Base-by-base conservation (phyloP, 2,329 filamentous ascomycete genomes). In the Alternaria solani region DNA sequence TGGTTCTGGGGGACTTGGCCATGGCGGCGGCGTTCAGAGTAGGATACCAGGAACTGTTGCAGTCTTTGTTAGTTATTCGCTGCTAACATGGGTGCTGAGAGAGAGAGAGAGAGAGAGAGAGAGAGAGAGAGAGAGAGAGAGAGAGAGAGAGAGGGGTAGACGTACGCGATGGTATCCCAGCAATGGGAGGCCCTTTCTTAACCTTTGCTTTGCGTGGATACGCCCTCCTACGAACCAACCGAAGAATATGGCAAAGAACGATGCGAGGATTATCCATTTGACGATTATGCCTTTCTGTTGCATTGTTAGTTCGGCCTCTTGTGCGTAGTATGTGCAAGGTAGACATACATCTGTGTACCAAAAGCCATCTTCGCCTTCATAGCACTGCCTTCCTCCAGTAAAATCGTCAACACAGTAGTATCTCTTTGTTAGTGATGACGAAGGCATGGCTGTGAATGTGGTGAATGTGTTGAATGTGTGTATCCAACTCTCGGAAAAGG, bases 191-290 rank as follows among this genome's bases (percentile, higher is more conserved):
- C 91, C 91, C 75, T 88, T 89, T 62, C 81, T 83, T 65, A 94
- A 82, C 47, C 92, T 84, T 46, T 80, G 79, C 75, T 87, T 87
- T 46, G 91, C 92, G 78, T 94, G 92, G 47, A 86, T 79, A 76
- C 91, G 90, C 62, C 90, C 91, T 60, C 87, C 82, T 55, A 91
- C 66, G 70, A 93, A 82, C 82, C 88, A 92, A 42, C 83, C 69
- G 53, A 87, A 75, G 70, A 92, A 78, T 61, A 88, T 57, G 56
- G 84, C 59, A 68, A 91, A 81, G 65, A 94, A 75, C 63, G 82
- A 80, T 61, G 86, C 85, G 72, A 94, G 87, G 61, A 94, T 79
- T 47, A 85, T 83, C 87, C 91, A 94, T 78, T 92, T 91, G 70
- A 93, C 81, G 59, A 89, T 88, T 57, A 85, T 78, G 57, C 87